Evolutionary conservation across 352 stramenopile genomes (phyloP), one percentile per base, ranked within the genome.

Genomic region (Hyaloperonospora arabidopsidis): DNA sequence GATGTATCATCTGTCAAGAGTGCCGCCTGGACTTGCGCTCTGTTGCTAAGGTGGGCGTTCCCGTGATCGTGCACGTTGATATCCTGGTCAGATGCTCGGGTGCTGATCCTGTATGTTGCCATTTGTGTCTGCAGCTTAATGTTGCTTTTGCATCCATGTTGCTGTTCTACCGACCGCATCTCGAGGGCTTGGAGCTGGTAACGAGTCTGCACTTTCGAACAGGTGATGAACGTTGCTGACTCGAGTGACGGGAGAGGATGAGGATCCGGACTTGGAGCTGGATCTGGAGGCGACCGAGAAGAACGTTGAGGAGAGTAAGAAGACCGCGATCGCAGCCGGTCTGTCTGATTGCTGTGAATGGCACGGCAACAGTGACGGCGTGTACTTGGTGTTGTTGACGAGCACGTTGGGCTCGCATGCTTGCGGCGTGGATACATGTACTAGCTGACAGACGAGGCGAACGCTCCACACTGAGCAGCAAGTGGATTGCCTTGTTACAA

Each of bases 121-220:
- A 47, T 46, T 45, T 70, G 23, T 54, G 3, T 59, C 0, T 72
- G 12, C 52, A 96, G 62, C 97, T 99, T 57, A 95, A 88, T 34
- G 95, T 98, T 14, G 71, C 97, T 45, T 76, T 97, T 52, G 91
- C 96, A 52, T 74, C 88, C 5, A 70, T 74, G 22, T 75, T 99
- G 40, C 96, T 95, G 12, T 89, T 98, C 61, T 98, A 96, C 74
- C 81, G 97, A 69, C 75, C 97, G 23, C 97, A 99, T 65, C 93
- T 93, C 41, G 97, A 99, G 54, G 97, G 99, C 80, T 76, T 98
- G 59, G 94, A 98, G 64, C 85, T 99, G 68, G 99, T 80, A 98
- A 99, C 61, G 97, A 99, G 69, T 96, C 97, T 17, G 99, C 96
- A 34, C 74, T 99, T 99, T 99, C 67, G 96, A 99, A 73, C 95